Evolutionary conservation across 2,329 filamentous ascomycete species (phyloP), one percentile per base, ranked within the genome.

Genomic region (Ophiostoma australiae): DNA sequence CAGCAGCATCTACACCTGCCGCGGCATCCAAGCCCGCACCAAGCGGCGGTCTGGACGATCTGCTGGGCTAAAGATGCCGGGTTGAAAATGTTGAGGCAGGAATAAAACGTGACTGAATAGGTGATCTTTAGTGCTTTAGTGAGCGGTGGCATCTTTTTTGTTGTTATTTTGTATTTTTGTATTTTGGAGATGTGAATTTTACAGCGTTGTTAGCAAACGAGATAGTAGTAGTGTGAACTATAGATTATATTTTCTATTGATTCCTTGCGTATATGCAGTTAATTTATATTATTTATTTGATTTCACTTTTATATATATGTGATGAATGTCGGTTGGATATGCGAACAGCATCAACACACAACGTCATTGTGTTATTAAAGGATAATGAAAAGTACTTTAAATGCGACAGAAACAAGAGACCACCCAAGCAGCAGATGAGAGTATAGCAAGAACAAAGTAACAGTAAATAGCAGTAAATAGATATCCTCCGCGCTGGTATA

Each of bases 1-100:
- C 90, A 20, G 84, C 88, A 10, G 70, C 78, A 74, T 70, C 77
- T 6, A 71, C 75, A 3, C 20, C 78, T 74, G 69, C 77, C 6
- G 71, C 76, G 2, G 27, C 77, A 10, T 71, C 75, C 10, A 31
- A 73, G 5, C 63, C 72, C 39, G 76, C 72, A 61, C 76, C 72
- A 74, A 76, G 77, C 71, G 78, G 79, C 70, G 83, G 82, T 7
- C 79, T 85, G 67, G 82, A 82, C 71, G 84, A 86, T 76, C 76
- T 86, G 72, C 81, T 86, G 58, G 84, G 84, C 37, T 82, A 78
- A 20, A 48, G 11, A 4, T 8, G 17, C 4, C 31, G 27, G 27
- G 6, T 23, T 23, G 35, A 10, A 15, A 13, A 41, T 1, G 2
- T 10, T 8, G 31, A 37, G 15, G 17, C 61, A 20, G n/a, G 63